Conservation (phyloP, 1,284 basidiomycete genomes). For the Apiotrichum porosum region DNA sequence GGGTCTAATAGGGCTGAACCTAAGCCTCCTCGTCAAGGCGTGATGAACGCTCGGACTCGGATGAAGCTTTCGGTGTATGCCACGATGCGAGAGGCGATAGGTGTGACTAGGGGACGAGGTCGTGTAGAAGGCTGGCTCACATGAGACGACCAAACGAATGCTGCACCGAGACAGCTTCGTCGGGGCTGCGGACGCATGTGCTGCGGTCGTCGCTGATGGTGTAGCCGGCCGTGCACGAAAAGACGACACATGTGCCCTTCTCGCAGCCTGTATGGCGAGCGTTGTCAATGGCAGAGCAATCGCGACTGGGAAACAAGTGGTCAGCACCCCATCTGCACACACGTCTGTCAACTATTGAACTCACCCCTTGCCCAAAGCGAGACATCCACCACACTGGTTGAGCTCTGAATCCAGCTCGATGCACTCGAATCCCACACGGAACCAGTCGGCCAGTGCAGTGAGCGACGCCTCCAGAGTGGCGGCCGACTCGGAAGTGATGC, state of each 20-base stretch:
- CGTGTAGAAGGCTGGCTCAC: too few relatives aligned
- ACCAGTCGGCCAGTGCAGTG: slow-evolving; percentile 46
- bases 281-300: slow-evolving; percentile 47
- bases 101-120: too few relatives aligned
- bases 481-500: slow-evolving; percentile 27
- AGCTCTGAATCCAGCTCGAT: slow-evolving; percentile 47
- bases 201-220: slow-evolving; percentile 37
- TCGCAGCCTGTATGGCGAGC: slow-evolving; percentile 44
- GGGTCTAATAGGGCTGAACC: too few relatives aligned
- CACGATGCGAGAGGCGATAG: too few relatives aligned
- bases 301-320: slow-evolving; percentile 47
- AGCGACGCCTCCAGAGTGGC: slow-evolving; percentile 30
- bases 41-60: too few relatives aligned
- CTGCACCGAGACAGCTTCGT: too few relatives aligned
- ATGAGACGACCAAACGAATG: too few relatives aligned
- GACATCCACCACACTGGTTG: slow-evolving; percentile 48
- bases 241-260: slow-evolving; percentile 37
- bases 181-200: slow-evolving; percentile 25
- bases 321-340: too few relatives aligned
- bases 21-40: too few relatives aligned
- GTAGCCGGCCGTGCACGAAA: slow-evolving; percentile 46
- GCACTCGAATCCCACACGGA: slow-evolving; percentile 50
- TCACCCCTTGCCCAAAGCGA: slow-evolving; percentile 46
- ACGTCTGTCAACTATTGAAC: too few relatives aligned
- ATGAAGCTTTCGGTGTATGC: too few relatives aligned